Evolutionary conservation across 169 alveolate species (phyloP).

Genomic region (Cryptosporidium felis): DNA sequence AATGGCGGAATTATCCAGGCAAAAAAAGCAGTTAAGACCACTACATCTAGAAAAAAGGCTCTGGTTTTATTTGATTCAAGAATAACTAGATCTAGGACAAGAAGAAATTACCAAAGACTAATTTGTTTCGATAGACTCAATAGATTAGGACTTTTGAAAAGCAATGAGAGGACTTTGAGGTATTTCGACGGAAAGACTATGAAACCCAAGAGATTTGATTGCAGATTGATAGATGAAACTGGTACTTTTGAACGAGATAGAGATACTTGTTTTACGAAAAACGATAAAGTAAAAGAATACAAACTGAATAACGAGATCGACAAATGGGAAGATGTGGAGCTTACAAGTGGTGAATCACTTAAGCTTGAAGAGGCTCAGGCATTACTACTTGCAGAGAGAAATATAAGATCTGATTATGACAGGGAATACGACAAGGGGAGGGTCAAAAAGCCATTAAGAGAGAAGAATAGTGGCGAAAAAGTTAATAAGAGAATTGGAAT

Average conservation of each 20-base stretch:
- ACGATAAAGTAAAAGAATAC: too few relatives aligned
- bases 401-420: slow-evolving; percentile 73
- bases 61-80: neutral
- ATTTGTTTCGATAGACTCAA: neutral
- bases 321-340: slow-evolving; percentile 45
- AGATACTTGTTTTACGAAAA: too few relatives aligned
- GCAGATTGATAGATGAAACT: too few relatives aligned
- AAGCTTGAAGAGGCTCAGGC: neutral
- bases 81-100: slow-evolving; percentile 6
- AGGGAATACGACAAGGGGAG: slow-evolving; percentile 76
- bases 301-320: neutral
- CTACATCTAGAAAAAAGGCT: neutral
- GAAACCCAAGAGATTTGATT: too few relatives aligned
- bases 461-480: neutral
- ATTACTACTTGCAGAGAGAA: slow-evolving; percentile 15
- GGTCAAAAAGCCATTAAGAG: slow-evolving; percentile 61
- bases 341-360: neutral
- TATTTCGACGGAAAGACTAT: too few relatives aligned
- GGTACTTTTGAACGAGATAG: too few relatives aligned
- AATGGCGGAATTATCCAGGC: too few relatives aligned
- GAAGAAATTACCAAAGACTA: slow-evolving; percentile 1
- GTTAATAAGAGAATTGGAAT: neutral
- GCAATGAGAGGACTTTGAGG: too few relatives aligned
- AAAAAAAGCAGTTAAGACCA: neutral
- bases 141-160: too few relatives aligned